A percentile compares a stretch with the other conserved stretches of the same genome.
Evolutionary conservation across 2,329 filamentous ascomycete species (phyloP).

Genomic region (Exophiala viscosa): DNA sequence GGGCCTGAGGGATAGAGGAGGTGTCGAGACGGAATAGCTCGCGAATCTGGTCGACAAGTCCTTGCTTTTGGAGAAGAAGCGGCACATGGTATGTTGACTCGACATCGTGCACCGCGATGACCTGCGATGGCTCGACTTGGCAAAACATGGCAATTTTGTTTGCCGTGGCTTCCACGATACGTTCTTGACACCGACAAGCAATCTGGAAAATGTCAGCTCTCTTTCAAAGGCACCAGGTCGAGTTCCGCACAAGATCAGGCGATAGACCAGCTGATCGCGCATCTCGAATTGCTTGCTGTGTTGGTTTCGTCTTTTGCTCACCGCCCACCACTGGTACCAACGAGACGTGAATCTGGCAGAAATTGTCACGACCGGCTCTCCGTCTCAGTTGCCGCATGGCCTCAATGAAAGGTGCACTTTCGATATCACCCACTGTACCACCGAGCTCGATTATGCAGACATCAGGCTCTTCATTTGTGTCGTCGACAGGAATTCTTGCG

Average conservation of each 20-base stretch:
- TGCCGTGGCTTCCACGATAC: conserved; percentile 69
- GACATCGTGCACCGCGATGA: conserved; percentile 83
- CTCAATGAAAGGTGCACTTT: conserved; percentile 83
- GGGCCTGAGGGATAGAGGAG: conserved; percentile 49
- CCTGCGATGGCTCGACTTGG: conserved; percentile 79
- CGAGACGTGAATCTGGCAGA: conserved; percentile 83
- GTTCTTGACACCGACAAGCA: conserved; percentile 82
- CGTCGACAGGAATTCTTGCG: conserved; percentile 78
- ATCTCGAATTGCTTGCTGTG: conserved; percentile 81
- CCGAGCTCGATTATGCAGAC: conserved; percentile 78
- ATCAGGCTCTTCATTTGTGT: conserved; percentile 76
- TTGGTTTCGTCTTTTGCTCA: conserved; percentile 96
- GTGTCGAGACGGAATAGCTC: conserved; percentile 62
- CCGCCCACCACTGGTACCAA: conserved; percentile 73
- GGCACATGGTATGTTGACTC: conserved; percentile 91
- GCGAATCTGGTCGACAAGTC: conserved; percentile 65
- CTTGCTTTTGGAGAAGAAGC: conserved; percentile 80
- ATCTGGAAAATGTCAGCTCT: conserved; percentile 53
- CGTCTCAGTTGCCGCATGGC: conserved; percentile 75
- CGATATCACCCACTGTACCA: conserved; percentile 66
- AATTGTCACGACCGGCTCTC: conserved; percentile 71
- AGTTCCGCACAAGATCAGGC: conserved; percentile 59
- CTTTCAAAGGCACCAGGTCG: conserved; percentile 19
- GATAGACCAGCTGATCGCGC: conserved; percentile 75
- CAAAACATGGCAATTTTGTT: conserved; percentile 87